Conservation (phyloP, 2,329 filamentous ascomycete genomes). For the Cladosporium sp. region DNA sequence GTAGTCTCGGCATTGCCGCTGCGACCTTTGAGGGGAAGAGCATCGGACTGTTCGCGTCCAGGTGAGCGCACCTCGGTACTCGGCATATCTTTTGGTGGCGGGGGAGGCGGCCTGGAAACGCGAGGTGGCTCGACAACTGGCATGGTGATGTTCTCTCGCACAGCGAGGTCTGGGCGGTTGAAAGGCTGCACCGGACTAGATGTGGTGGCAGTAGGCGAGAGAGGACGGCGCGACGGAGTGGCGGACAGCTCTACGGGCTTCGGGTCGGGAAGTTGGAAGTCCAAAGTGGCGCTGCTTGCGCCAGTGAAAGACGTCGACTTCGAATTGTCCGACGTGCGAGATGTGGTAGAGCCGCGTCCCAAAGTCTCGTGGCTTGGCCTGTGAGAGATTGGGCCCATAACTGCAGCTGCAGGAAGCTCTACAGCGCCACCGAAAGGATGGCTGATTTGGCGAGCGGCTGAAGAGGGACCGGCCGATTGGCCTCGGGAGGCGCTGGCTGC, state of each 20-base stretch:
- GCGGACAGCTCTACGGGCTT: constrained; percentile 6
- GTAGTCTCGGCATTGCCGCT: neutral
- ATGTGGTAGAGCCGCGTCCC: constrained; percentile 1
- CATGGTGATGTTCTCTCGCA: constrained; percentile 12
- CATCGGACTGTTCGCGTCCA: neutral
- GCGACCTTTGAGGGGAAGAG: neutral
- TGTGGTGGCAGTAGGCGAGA: neutral
- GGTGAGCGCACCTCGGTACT: neutral
- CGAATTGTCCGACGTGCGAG: constrained; percentile 1
- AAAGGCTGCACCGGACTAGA: neutral
- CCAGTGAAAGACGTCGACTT: neutral
- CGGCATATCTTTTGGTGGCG: constrained; percentile 2
- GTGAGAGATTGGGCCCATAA: neutral
- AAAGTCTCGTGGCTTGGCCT: constrained; percentile 4
- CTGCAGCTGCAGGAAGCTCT: neutral
- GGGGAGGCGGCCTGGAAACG: neutral
- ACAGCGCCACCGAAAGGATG: neutral
- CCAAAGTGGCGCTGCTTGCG: neutral
- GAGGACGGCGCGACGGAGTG: neutral
- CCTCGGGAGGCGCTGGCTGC: constrained; percentile 2
- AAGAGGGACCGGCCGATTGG: neutral
- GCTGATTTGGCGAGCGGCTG: neutral
- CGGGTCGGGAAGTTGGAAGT: constrained; percentile 9
- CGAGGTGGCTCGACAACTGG: constrained; percentile 5
- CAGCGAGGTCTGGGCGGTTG: neutral